phyloP scores from a whole-genome alignment of 768 basidiomycete species.

The Pulveroboletus sp. region DNA sequence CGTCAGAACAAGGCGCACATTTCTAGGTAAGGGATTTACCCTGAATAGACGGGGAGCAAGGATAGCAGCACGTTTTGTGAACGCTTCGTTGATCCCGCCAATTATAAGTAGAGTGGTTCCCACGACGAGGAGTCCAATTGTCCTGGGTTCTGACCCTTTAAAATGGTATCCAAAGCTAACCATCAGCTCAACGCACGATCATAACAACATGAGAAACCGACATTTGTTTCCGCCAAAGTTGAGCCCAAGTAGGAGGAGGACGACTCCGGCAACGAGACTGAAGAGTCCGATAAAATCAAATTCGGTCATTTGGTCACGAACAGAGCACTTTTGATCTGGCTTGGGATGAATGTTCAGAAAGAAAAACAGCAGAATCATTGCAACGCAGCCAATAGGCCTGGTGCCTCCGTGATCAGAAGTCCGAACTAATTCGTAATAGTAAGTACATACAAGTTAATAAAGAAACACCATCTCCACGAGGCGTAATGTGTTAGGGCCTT shows the following conservation, averaged over 20 bases:
- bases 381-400: slow-evolving; percentile 69
- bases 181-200: not conserved
- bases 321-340: slow-evolving; percentile 47
- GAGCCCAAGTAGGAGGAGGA: slow-evolving; percentile 67
- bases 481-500: slow-evolving; percentile 70
- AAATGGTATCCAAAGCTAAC: not conserved
- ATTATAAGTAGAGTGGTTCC: slow-evolving; percentile 49
- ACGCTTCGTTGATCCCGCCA: slow-evolving; percentile 53
- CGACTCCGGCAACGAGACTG: slow-evolving; percentile 57
- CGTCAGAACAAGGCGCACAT: not conserved
- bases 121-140: slow-evolving; percentile 54
- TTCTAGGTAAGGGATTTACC: slow-evolving; percentile 32
- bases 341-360: slow-evolving; percentile 71
- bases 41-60: slow-evolving; percentile 72
- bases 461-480: slow-evolving; percentile 83
- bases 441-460: slow-evolving; percentile 58
- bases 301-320: slow-evolving; percentile 52
- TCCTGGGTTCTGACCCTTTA: slow-evolving; percentile 52
- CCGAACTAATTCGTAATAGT: too few species aligned
- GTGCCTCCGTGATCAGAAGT: not conserved
- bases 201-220: slow-evolving; percentile 31
- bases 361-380: slow-evolving; percentile 56
- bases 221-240: slow-evolving; percentile 64
- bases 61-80: slow-evolving; percentile 63
- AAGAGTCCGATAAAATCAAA: slow-evolving; percentile 70